A percentile compares a stretch with the other conserved stretches of the same genome.
These are phyloP conservation scores for Begonia peltatifolia DNA, from an alignment of 306 rosid genomes.

Conservation along the genomic window DNA sequence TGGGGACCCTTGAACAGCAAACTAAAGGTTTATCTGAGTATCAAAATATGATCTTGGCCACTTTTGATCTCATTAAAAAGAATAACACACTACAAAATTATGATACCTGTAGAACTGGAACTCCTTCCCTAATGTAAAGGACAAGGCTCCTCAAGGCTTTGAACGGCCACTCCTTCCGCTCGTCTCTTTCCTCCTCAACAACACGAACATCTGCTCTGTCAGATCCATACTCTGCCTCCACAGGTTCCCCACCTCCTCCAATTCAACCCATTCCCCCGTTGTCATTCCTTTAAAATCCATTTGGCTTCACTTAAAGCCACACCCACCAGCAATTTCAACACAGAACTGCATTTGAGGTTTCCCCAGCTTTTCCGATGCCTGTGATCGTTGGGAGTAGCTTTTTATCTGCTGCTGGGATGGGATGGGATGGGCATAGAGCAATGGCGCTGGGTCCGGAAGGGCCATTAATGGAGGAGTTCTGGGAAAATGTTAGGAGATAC, in stretches of 20 bases:
- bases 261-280: background rate
- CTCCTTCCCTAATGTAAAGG: no score
- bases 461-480: constrained; percentile 81
- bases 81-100: background rate
- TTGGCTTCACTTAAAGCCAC: background rate
- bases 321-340: background rate
- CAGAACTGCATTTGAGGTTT: no score
- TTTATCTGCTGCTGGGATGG: constrained; percentile 36
- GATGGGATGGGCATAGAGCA: constrained; percentile 37
- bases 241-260: constrained; percentile 1
- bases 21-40: no score
- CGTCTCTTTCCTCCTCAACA: no score
- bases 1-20: no score
- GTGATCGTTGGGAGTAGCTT: constrained; percentile 37
- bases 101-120: background rate
- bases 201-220: background rate
- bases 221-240: background rate
- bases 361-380: constrained; percentile 6
- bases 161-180: no score
- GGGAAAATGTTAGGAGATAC: constrained; percentile 87
- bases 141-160: no score
- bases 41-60: no score
- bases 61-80: background rate
- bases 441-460: constrained; percentile 86
- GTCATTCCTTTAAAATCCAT: background rate